phyloP scores from a whole-genome alignment of 352 stramenopile species.

The Pythium vanterpoolii region DNA sequence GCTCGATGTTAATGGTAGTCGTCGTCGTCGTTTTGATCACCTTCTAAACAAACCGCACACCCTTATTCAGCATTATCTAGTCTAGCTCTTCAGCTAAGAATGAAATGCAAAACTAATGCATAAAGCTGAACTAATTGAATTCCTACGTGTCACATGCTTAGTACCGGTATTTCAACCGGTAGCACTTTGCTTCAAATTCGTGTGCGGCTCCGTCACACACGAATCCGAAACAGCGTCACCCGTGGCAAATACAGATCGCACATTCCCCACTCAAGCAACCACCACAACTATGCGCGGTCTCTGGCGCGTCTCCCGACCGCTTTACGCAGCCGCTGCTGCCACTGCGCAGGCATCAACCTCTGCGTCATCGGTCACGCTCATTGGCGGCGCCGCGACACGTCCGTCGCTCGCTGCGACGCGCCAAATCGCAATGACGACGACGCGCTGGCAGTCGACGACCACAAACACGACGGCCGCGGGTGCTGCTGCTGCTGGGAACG shows the following conservation, averaged over 20 bases:
- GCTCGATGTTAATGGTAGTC: not conserved
- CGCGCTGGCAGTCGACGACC: conserved; percentile 10
- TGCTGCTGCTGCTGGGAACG: not conserved
- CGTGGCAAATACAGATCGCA: not conserved
- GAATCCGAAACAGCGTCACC: conserved; percentile 6
- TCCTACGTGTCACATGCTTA: conserved; percentile 2
- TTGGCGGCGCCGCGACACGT: not conserved
- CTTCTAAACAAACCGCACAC: not conserved
- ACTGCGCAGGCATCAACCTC: not conserved
- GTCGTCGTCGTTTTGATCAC: not conserved
- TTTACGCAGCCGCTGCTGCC: conserved; percentile 8
- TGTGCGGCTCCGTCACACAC: conserved; percentile 18
- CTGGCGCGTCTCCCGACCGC: conserved; percentile 21
- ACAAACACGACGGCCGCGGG: not conserved
- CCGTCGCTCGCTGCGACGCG: not conserved
- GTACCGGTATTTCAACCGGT: conserved; percentile 11
- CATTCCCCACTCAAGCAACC: not conserved
- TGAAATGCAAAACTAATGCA: not conserved
- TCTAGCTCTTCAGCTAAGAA: not conserved
- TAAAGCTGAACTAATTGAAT: not conserved
- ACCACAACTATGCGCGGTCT: conserved; percentile 9
- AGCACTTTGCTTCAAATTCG: conserved; percentile 20
- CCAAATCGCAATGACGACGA: conserved; percentile 14
- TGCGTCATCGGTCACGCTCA: not conserved
- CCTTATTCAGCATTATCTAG: not conserved